Evolutionary conservation across 192 early-diverging fungal species (phyloP), one percentile per base, ranked within the genome.

Genomic region (Backusella morwellensis): DNA sequence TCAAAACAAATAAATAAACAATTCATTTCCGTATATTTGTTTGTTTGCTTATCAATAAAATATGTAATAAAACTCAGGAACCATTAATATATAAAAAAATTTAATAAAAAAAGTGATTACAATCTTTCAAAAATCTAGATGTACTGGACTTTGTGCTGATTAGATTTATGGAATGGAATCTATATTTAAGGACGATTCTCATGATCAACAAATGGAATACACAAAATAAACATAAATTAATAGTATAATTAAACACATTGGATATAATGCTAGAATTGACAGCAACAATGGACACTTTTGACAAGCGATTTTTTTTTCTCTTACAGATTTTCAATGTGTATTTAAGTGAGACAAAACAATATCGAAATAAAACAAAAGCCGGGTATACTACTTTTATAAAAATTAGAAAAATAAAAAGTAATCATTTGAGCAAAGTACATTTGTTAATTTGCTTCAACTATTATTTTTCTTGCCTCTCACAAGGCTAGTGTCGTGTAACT

Each of bases 201-300:
- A 23, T 29, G 56, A 63, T 63, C 23, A 63, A 14, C 23, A 63
- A 29, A 29, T 63, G 23, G 23, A 63, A 63, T 29, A 15, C 56
- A 63, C 56, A 63, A 29, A 63, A 63, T 63, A 63, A 63, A 63
- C 29, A 63, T 63, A 63, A 63, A 63, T 63, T 63, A 63, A 63
- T 63, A 63, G 26, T 0, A 63, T 0, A 63, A 63, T 63, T 63
- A 63, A 63, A 4, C 9, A 3, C 6, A 26, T 26, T 9, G 6
- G 6, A 23, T 23, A 9, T 9, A 8, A 21, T 56, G n/a, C 8
- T n/a, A 23, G 8, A 63, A 0, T 11, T 63, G 56, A 63, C 56
- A 63, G 56, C 56, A 63, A 29, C 23, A 14, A 12, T 21, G 7
- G 8, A 0, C 8, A 23, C 21, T n/a, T 56, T 21, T 56, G 21